Conservation (phyloP, 2,329 filamentous ascomycete species). For the Colletotrichum chlorophyti region DNA sequence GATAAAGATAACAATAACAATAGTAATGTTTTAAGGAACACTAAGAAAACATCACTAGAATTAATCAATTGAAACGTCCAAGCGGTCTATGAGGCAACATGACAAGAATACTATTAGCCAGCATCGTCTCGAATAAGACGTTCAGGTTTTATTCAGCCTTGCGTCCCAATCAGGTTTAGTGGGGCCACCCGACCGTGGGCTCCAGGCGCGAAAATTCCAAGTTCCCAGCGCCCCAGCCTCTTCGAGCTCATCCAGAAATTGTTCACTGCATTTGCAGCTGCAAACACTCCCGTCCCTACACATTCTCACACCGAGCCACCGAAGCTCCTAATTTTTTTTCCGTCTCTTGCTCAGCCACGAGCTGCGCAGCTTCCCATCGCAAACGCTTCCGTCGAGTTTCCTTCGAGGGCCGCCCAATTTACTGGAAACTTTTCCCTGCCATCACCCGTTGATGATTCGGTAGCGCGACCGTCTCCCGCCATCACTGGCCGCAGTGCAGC, state of each 20-base stretch:
- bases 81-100: no score
- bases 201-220: conserved; percentile 45
- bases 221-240: conserved; percentile 40
- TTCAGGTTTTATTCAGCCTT: conserved; percentile 41
- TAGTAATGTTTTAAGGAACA: no score
- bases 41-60: no score
- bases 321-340: conserved; percentile 14
- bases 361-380: conserved; percentile 11
- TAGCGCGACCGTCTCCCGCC: conserved; percentile 30
- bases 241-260: conserved; percentile 38
- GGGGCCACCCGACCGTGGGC: conserved; percentile 27
- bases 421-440: conserved; percentile 4
- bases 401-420: conserved; percentile 10
- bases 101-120: no score
- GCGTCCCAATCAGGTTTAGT: conserved; percentile 42
- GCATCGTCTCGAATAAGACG: no score
- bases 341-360: conserved; percentile 10
- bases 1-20: no score
- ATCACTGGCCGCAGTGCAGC: conserved; percentile 30
- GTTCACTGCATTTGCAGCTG: conserved; percentile 35
- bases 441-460: conserved; percentile 39
- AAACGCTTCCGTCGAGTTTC: neutral
- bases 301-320: conserved; percentile 15
- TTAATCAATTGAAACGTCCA: no score
- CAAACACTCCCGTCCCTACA: conserved; percentile 21